These are phyloP conservation scores for Plasmodium billcollinsi DNA, from an alignment of 169 alveolate species.

Conservation along the genomic window DNA sequence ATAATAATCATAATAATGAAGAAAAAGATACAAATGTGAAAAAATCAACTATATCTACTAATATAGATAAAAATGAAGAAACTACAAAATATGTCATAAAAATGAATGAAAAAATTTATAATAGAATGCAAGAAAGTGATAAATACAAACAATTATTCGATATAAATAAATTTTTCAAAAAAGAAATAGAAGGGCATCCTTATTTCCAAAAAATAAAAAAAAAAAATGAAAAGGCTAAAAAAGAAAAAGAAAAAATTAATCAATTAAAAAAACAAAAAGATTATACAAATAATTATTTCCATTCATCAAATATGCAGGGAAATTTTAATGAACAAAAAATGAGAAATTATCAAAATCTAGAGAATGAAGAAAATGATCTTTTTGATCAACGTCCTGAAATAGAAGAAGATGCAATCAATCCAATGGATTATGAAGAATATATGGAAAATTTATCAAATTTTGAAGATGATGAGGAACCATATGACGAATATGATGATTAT, in stretches of 20 bases:
- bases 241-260: constrained; percentile 1
- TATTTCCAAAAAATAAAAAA: constrained; percentile 9
- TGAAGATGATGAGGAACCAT: constrained; percentile 7
- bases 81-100: constrained; percentile 1
- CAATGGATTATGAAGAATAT: neutral
- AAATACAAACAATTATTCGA: constrained; percentile 38
- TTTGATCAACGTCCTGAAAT: neutral
- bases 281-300: neutral
- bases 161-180: constrained; percentile 18
- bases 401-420: neutral
- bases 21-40: too few relatives aligned
- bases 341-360: neutral
- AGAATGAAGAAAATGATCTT: neutral
- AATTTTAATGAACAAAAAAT: neutral
- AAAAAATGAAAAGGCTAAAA: neutral
- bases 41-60: too few relatives aligned
- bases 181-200: constrained; percentile 10
- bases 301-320: neutral
- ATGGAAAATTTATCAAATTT: neutral
- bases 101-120: constrained; percentile 27
- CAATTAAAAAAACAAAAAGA: constrained; percentile 17
- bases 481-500: constrained; percentile 54
- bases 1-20: too few relatives aligned
- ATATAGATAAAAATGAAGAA: neutral
- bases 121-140: constrained; percentile 30